Evolutionary conservation across 169 alveolate genomes (phyloP), one percentile per base, ranked within the genome.

Genomic region (Cryptosporidium sp.): DNA sequence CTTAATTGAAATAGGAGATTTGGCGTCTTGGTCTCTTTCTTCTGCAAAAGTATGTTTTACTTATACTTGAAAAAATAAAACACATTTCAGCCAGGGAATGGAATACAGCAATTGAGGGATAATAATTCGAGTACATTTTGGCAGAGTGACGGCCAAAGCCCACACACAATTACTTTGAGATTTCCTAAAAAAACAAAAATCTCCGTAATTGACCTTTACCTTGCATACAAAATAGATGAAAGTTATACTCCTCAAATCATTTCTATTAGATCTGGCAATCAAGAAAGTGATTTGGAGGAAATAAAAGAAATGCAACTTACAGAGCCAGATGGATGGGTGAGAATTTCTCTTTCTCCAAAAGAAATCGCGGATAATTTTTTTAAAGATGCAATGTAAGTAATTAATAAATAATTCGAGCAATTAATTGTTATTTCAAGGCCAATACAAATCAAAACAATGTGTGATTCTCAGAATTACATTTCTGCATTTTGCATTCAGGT

Each of bases 141-240:
- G 97, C 97, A 95, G 86, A 91, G 96, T 52, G 94, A 93, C 71
- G 95, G 95, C 45, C 85, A 91, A 71, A 94, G 94, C 58, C 97
- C 97, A 8, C 97, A 95, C 85, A 93, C 96, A 70, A 92, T 94
- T 31, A 91, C 95, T 43, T 86, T 95, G 70, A 94, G 94, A 86
- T 95, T 93, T 93, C 93, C 94, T 31, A 91, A 91, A 58, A 91
- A 93, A 33, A 92, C 92, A 65, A 85, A 93, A 91, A 75, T 95
- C 35, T 91, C 96, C 16, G 93, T 93, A 91, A 93, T 95, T 12
- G 94, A 93, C 93, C 73, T 95, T 43, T 94, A 94, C 69, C 84
- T 95, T 71, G 95, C 94, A 85, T 93, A 93, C 80, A 93, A 86
- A 51, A 80, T 93, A 16, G 97, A 95, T 86, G 97, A 95, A 91